Percentiles rank a stretch among this genome's conserved stretches.
These are phyloP conservation scores for Aschersonia sp. DNA, from an alignment of 2,329 filamentous ascomycete genomes.

Conservation along the genomic window DNA sequence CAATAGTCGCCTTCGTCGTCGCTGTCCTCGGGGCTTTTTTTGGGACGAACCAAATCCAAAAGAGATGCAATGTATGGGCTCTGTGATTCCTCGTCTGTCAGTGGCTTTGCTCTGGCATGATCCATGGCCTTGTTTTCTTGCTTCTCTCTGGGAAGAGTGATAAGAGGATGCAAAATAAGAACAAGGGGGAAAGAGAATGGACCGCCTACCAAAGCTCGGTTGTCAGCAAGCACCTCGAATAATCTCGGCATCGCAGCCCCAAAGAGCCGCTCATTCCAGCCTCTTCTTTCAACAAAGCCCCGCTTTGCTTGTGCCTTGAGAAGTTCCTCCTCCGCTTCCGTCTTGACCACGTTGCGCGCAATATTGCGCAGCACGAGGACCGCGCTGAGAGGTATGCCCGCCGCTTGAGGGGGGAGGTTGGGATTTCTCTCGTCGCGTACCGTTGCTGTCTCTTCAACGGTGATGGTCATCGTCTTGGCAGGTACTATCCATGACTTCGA, in stretches of 20 bases:
- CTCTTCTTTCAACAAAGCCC: slow-evolving; percentile 26
- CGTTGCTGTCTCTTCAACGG: slow-evolving; percentile 40
- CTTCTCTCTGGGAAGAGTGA: too few species aligned
- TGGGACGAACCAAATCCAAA: slow-evolving; percentile 20
- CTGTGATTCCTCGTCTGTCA: slow-evolving; percentile 10
- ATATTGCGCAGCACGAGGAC: slow-evolving; percentile 68
- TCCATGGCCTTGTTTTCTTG: too few species aligned
- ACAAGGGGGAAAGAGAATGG: too few species aligned
- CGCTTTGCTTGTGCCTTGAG: slow-evolving; percentile 29
- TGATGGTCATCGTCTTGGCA: slow-evolving; percentile 38
- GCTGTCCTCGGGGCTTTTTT: slow-evolving; percentile 11
- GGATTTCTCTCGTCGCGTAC: slow-evolving; percentile 43
- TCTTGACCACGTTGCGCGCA: slow-evolving; percentile 51
- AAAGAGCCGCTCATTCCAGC: slow-evolving; percentile 56
- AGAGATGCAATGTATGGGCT: slow-evolving; percentile 25
- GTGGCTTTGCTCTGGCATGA: too few species aligned
- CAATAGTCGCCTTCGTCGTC: slow-evolving; percentile 6
- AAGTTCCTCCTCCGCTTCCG: slow-evolving; percentile 39
- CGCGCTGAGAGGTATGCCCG: slow-evolving; percentile 65
- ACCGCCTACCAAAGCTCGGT: slow-evolving; percentile 39
- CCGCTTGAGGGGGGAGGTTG: slow-evolving; percentile 45
- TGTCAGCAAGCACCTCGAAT: slow-evolving; percentile 57
- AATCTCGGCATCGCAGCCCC: slow-evolving; percentile 48
- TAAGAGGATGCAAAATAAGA: too few species aligned
- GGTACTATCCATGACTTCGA: slow-evolving; percentile 32